Evolutionary conservation across 2,329 filamentous ascomycete species (phyloP).

Genomic region (Aspergillaceae sp.): DNA sequence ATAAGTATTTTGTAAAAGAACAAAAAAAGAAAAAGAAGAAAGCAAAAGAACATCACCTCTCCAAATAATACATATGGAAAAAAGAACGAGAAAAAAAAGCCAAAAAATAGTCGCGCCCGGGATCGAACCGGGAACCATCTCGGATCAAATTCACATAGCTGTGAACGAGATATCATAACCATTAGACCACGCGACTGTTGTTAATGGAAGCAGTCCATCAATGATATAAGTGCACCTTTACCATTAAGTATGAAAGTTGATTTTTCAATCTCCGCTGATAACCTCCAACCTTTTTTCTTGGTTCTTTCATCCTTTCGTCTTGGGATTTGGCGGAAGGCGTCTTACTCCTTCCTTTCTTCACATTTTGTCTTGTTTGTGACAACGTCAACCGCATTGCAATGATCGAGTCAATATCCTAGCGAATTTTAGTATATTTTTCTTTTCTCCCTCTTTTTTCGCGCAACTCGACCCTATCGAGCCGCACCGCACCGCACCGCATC

Average conservation of each 20-base stretch:
- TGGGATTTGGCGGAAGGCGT: too few species aligned
- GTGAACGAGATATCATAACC: constrained; percentile 18
- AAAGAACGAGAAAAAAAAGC: neutral
- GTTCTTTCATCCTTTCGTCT: neutral
- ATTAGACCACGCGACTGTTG: constrained; percentile 15
- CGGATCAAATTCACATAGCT: constrained; percentile 6
- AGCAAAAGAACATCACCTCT: too few species aligned
- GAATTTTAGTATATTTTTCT: too few species aligned
- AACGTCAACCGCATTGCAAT: neutral
- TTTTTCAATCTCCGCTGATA: constrained; percentile 1
- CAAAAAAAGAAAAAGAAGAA: too few species aligned
- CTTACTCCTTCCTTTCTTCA: neutral
- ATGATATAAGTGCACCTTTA: neutral
- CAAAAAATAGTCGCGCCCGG: constrained; percentile 15
- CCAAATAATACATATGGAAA: neutral
- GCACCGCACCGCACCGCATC: neutral
- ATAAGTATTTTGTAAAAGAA: too few species aligned
- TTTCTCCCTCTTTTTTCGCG: too few species aligned
- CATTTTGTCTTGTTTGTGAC: neutral
- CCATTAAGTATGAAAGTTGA: neutral
- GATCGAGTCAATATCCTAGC: too few species aligned
- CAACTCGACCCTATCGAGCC: too few species aligned
- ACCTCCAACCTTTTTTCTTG: neutral
- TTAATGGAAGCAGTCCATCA: neutral
- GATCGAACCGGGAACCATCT: constrained; percentile 16